Evolutionary conservation across 257 asterid species (phyloP).

Genomic region (Solanum chaucha): DNA sequence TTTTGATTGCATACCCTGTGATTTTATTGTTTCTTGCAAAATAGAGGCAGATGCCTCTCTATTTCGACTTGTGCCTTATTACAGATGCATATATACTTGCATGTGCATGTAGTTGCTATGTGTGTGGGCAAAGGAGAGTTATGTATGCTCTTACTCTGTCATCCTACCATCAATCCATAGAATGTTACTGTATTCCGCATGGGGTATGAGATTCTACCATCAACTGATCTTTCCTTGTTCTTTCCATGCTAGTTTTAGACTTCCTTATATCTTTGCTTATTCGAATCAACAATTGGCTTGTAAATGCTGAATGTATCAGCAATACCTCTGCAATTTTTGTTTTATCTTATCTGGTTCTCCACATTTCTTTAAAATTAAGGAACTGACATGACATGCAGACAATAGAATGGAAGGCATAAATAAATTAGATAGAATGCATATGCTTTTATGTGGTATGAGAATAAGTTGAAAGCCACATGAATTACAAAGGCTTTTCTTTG

Average conservation of each 20-base stretch:
- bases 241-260: background rate
- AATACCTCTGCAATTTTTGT: background rate
- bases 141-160: background rate
- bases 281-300: background rate
- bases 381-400: background rate
- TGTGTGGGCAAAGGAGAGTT: background rate
- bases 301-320: background rate
- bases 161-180: background rate
- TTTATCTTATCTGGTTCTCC: background rate
- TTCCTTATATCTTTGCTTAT: background rate
- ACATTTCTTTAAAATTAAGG: background rate
- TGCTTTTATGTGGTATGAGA: background rate
- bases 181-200: background rate
- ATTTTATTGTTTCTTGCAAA: background rate
- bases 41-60: background rate
- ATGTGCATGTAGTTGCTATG: background rate
- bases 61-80: background rate
- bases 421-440: background rate
- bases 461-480: background rate
- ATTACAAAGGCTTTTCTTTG: background rate
- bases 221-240: background rate
- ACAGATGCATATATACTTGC: background rate
- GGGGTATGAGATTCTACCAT: background rate
- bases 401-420: background rate
- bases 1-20: background rate